Evolutionary conservation across 306 rosid genomes (phyloP).

Genomic region (Cyamopsis tetragonoloba): DNA sequence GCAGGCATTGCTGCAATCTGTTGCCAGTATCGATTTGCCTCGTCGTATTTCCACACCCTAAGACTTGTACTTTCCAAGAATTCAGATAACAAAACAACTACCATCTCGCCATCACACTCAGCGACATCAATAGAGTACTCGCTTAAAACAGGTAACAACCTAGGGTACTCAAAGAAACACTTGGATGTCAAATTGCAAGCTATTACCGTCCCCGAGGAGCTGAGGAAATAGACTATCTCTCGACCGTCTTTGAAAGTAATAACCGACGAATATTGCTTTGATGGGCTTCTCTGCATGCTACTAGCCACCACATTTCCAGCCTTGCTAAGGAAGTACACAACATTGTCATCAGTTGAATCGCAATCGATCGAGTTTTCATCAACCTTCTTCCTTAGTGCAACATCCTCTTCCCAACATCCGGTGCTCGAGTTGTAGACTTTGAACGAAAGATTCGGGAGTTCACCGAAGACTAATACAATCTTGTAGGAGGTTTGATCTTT

Average conservation of each 20-base stretch:
- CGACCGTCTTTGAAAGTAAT: constrained; percentile 50
- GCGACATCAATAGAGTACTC: constrained; percentile 90
- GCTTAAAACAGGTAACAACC: constrained; percentile 68
- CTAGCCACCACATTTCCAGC: constrained; percentile 88
- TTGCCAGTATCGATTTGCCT: constrained; percentile 57
- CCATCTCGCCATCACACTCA: constrained; percentile 70
- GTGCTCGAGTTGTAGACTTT: constrained; percentile 48
- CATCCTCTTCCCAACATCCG: constrained; percentile 69
- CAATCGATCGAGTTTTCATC: constrained; percentile 38
- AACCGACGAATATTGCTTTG: constrained; percentile 87
- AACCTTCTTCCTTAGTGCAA: constrained; percentile 37
- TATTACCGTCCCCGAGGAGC: constrained; percentile 68
- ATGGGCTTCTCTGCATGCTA: constrained; percentile 89
- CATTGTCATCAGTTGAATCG: constrained; percentile 62
- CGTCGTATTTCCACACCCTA: constrained; percentile 70
- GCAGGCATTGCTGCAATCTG: constrained; percentile 87
- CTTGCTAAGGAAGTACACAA: constrained; percentile 77
- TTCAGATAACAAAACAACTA: constrained; percentile 77
- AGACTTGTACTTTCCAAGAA: constrained; percentile 78
- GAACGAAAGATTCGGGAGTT: constrained; percentile 56
- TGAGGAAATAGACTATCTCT: constrained; percentile 65
- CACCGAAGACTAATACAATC: constrained; percentile 74
- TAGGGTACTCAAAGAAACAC: constrained; percentile 67
- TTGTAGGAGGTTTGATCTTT: constrained; percentile 37
- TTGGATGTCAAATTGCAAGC: constrained; percentile 63